Conservation (phyloP, 2,329 filamentous ascomycete genomes). For the Sclerotinia borealis region DNA sequence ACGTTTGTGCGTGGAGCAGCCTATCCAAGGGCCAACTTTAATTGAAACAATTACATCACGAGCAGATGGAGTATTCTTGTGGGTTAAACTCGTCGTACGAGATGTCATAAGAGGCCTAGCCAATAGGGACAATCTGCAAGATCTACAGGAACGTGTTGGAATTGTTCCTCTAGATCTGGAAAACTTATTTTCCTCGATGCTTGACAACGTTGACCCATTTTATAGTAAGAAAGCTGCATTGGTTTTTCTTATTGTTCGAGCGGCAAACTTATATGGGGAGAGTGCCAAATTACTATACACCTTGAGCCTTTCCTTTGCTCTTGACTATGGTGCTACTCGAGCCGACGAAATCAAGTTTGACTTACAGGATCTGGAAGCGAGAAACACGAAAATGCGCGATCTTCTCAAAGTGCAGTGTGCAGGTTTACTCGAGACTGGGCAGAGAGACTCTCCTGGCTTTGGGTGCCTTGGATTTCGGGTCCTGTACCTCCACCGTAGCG, state of each 20-base stretch:
- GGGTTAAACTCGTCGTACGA: constrained; percentile 13
- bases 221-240: constrained; percentile 7
- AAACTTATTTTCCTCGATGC: constrained; percentile 19
- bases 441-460: neutral
- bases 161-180: constrained; percentile 22
- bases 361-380: neutral
- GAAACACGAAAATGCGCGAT: neutral
- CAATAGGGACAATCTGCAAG: constrained; percentile 16
- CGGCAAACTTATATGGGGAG: neutral
- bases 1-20: neutral
- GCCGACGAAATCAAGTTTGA: neutral
- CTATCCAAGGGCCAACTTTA: neutral
- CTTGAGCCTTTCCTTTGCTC: neutral
- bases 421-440: neutral
- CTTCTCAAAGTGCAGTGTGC: neutral
- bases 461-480: neutral
- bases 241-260: neutral
- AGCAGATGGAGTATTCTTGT: constrained; percentile 16
- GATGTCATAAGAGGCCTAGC: constrained; percentile 9
- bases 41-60: neutral
- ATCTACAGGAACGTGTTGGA: constrained; percentile 19
- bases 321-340: neutral
- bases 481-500: neutral
- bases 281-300: neutral
- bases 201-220: constrained; percentile 17